Evolutionary conservation across 106 monocot species (phyloP).

Genomic region (Posidonia australis): DNA sequence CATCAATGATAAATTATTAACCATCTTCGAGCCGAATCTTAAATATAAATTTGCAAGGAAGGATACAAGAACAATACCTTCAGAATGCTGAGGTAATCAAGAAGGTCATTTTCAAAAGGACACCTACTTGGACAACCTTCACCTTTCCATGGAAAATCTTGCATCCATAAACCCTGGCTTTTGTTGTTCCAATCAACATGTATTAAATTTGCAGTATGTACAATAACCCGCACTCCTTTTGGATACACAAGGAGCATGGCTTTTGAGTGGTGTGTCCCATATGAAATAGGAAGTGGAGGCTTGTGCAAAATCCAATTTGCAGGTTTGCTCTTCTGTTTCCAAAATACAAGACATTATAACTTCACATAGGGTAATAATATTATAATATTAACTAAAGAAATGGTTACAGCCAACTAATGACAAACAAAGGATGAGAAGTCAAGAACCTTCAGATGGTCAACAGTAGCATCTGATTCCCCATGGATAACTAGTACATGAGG

Average conservation of each 20-base stretch:
- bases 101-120: constrained; percentile 80
- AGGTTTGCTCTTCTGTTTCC: constrained; percentile 42
- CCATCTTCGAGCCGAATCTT: not conserved
- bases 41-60: constrained; percentile 1
- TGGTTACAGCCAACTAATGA: not conserved
- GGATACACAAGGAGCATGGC: constrained; percentile 88
- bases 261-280: constrained; percentile 98
- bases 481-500: constrained; percentile 83
- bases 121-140: constrained; percentile 12
- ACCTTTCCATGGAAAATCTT: constrained; percentile 96
- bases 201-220: constrained; percentile 95
- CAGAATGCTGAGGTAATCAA: constrained; percentile 69
- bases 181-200: constrained; percentile 99
- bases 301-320: constrained; percentile 82
- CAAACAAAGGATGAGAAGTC: not conserved
- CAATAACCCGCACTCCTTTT: constrained; percentile 64
- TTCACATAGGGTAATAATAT: not conserved
- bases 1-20: too few relatives aligned
- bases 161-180: constrained; percentile 97
- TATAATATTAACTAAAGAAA: not conserved
- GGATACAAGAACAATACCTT: constrained; percentile 42
- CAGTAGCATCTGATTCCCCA: constrained; percentile 60
- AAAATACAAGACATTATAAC: not conserved
- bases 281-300: constrained; percentile 89
- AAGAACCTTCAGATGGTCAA: constrained; percentile 53